Conservation (phyloP, 2,329 filamentous ascomycete genomes). For the Alternaria sp. region DNA sequence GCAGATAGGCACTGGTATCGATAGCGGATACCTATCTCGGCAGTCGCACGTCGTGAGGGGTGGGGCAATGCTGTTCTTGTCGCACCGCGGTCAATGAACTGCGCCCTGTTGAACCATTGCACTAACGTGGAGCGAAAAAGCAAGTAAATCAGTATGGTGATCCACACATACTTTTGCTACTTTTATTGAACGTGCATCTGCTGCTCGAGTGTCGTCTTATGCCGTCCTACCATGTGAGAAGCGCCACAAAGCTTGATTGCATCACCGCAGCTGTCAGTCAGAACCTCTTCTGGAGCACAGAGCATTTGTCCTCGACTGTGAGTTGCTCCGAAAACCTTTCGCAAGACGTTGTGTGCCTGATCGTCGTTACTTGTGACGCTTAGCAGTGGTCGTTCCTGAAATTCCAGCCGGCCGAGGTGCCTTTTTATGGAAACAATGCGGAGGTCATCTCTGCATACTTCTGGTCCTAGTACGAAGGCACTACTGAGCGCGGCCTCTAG, state of each 20-base stretch:
- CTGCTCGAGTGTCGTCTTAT: conserved; percentile 10
- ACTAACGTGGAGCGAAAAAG: not conserved
- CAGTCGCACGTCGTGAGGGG: conserved; percentile 12
- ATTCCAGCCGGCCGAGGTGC: conserved; percentile 12
- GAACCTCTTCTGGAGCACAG: conserved; percentile 14
- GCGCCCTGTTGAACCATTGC: not conserved
- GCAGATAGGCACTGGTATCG: conserved; percentile 3
- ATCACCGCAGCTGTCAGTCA: conserved; percentile 35
- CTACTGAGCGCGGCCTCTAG: not conserved
- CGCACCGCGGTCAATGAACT: not conserved
- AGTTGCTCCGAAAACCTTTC: not conserved
- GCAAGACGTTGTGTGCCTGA: conserved; percentile 9
- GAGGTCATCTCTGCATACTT: conserved; percentile 9
- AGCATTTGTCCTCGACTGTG: not conserved
- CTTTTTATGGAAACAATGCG: conserved; percentile 9
- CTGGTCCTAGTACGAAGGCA: not conserved
- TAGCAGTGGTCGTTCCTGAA: conserved; percentile 17
- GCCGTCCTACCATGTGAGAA: conserved; percentile 28
- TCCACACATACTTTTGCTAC: conserved; percentile 1
- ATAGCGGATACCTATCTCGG: conserved; percentile 9
- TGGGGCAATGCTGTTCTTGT: conserved; percentile 5
- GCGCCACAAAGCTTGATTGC: conserved; percentile 48
- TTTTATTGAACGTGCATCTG: conserved; percentile 8
- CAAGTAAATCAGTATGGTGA: not conserved
- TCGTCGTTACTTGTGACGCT: conserved; percentile 21